These are phyloP conservation scores for Simmondsia chinensis DNA, from an alignment of 148 eudicot genomes.

Conservation along the genomic window DNA sequence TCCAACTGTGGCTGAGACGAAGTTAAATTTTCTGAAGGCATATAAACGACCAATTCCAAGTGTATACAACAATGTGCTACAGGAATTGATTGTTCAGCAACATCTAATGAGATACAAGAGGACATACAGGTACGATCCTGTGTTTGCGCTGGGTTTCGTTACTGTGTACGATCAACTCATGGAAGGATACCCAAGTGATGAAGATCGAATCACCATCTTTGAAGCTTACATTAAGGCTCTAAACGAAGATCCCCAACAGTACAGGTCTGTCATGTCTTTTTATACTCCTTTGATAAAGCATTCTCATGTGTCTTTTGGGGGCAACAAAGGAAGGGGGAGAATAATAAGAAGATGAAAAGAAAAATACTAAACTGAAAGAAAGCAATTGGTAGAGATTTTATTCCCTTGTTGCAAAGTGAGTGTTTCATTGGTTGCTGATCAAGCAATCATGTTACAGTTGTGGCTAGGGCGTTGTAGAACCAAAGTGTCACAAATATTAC, in stretches of 20 bases:
- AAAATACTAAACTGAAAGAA: too few relatives aligned
- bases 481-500: too few relatives aligned
- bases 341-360: too few relatives aligned
- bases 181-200: slow-evolving; percentile 95
- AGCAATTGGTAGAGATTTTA: too few relatives aligned
- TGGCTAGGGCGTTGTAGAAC: too few relatives aligned
- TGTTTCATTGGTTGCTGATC: too few relatives aligned
- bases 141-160: slow-evolving; percentile 96
- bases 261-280: slow-evolving; percentile 35
- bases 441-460: too few relatives aligned
- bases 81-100: slow-evolving; percentile 89
- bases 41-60: slow-evolving; percentile 92
- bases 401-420: too few relatives aligned
- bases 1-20: slow-evolving; percentile 81
- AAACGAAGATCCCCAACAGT: slow-evolving; percentile 76
- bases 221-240: slow-evolving; percentile 82
- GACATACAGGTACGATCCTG: slow-evolving; percentile 72
- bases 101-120: slow-evolving; percentile 85
- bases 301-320: background rate
- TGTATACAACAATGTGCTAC: slow-evolving; percentile 87
- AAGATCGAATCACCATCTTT: slow-evolving; percentile 74
- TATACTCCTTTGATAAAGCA: background rate
- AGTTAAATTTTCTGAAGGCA: slow-evolving; percentile 65
- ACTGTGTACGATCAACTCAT: slow-evolving; percentile 95
- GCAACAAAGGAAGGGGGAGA: background rate